Conservation (phyloP, 495 filamentous ascomycete genomes). For the Peziza echinospora region DNA sequence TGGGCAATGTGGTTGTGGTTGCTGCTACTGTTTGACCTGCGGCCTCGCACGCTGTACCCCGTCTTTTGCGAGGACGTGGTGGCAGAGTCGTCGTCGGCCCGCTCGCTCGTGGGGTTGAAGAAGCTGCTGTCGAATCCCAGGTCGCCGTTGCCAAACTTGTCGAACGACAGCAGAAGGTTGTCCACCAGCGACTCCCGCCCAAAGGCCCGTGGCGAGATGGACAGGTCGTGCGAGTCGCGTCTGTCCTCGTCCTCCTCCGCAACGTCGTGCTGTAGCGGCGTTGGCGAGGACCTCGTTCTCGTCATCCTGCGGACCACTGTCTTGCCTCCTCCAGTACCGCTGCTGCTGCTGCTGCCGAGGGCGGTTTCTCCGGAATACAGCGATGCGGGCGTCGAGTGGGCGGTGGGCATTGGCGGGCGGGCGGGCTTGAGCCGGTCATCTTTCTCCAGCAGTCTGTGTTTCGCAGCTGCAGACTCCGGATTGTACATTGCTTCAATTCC, state of each 20-base stretch:
- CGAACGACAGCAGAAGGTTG: slow-evolving; percentile 77
- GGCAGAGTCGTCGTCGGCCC: slow-evolving; percentile 20
- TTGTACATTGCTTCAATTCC: not conserved
- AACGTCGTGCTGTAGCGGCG: not conserved
- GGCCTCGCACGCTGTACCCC: slow-evolving; percentile 12
- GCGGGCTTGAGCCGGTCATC: not conserved
- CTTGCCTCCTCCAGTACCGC: not conserved
- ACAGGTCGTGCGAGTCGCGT: slow-evolving; percentile 75
- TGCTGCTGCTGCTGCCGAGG: not conserved
- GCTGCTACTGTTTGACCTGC: slow-evolving; percentile 14
- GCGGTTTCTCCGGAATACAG: not conserved
- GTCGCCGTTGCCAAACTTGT: slow-evolving; percentile 38
- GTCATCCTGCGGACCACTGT: not conserved
- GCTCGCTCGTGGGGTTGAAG: slow-evolving; percentile 1
- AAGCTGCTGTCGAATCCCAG: slow-evolving; percentile 15
- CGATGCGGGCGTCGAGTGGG: not conserved
- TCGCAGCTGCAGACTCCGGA: not conserved
- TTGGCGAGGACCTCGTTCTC: not conserved
- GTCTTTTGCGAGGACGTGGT: slow-evolving; percentile 22
- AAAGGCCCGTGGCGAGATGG: slow-evolving; percentile 49
- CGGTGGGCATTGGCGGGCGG: not conserved
- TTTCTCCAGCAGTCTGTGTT: not conserved
- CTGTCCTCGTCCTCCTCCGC: slow-evolving; percentile 19
- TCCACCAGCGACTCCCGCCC: slow-evolving; percentile 73
- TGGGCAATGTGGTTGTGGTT: slow-evolving; percentile 16